Percentiles rank a stretch among this genome's conserved stretches.
Evolutionary conservation across 2,329 filamentous ascomycete genomes (phyloP).

Genomic region (Ceratocystis colombiana): DNA sequence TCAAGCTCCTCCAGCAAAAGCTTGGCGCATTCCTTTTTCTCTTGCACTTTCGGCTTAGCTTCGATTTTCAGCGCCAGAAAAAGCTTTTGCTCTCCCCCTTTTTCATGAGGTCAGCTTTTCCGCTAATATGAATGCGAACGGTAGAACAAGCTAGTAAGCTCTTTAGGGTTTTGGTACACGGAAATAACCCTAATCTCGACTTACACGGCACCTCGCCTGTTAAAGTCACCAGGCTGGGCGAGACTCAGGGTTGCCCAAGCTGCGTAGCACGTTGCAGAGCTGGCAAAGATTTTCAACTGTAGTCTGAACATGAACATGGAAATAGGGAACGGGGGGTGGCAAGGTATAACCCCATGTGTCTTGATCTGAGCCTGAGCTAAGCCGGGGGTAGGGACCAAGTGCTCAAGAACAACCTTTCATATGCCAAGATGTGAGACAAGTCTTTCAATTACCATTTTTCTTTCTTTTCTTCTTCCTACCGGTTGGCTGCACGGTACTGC

Average conservation of each 20-base stretch:
- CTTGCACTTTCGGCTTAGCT: not conserved
- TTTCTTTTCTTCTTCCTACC: not conserved
- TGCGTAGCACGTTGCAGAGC: not conserved
- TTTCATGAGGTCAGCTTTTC: not conserved
- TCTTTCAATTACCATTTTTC: not conserved
- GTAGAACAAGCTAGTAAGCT: not conserved
- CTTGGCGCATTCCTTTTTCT: slow-evolving; percentile 13
- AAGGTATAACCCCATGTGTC: not conserved
- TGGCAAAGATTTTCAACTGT: not conserved
- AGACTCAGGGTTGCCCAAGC: not conserved
- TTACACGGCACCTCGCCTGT: slow-evolving; percentile 5
- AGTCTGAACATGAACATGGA: not conserved
- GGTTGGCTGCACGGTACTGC: not conserved
- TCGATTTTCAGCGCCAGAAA: slow-evolving; percentile 1
- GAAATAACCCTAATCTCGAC: not conserved
- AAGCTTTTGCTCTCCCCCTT: not conserved
- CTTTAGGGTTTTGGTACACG: not conserved
- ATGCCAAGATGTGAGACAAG: not conserved
- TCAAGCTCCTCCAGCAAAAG: slow-evolving; percentile 2
- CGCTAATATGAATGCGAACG: not conserved
- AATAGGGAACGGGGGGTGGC: not conserved
- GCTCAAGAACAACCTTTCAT: not conserved
- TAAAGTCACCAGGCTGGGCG: not conserved
- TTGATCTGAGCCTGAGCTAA: slow-evolving; percentile 5
- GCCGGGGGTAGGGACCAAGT: not conserved